Percentiles rank a stretch among this genome's conserved stretches.
Evolutionary conservation across 2,329 filamentous ascomycete genomes (phyloP).

Genomic region (Fusarium camptoceras): DNA sequence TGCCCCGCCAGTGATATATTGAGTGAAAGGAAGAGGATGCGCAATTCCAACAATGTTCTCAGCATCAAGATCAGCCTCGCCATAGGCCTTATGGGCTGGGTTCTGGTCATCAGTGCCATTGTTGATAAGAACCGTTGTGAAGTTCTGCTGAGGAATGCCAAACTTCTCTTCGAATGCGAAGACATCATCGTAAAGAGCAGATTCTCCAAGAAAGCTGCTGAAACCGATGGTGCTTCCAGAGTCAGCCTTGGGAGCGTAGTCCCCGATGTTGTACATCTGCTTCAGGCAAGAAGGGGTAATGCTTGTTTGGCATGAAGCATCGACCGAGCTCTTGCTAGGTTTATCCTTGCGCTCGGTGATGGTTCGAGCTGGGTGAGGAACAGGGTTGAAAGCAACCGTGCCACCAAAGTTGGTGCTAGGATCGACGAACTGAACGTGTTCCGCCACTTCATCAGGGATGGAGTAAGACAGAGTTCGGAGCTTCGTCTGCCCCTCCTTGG

Average conservation of each 20-base stretch:
- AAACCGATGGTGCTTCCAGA: slow-evolving; percentile 33
- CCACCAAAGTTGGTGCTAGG: slow-evolving; percentile 35
- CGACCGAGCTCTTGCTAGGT: slow-evolving; percentile 23
- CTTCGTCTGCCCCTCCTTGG: slow-evolving; percentile 25
- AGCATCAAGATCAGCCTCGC: slow-evolving; percentile 27
- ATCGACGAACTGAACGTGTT: slow-evolving; percentile 29
- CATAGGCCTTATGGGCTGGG: neutral
- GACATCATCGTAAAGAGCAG: slow-evolving; percentile 26
- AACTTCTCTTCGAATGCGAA: slow-evolving; percentile 30
- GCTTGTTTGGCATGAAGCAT: slow-evolving; percentile 34
- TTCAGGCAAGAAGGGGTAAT: slow-evolving; percentile 31
- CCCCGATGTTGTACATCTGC: slow-evolving; percentile 32
- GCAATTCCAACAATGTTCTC: slow-evolving; percentile 34
- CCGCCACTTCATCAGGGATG: slow-evolving; percentile 8
- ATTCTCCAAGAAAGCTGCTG: slow-evolving; percentile 28
- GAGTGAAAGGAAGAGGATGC: slow-evolving; percentile 29
- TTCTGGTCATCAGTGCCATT: slow-evolving; percentile 30
- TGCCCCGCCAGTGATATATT: slow-evolving; percentile 33
- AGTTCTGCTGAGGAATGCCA: slow-evolving; percentile 28
- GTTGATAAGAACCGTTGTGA: slow-evolving; percentile 22
- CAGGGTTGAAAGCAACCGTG: slow-evolving; percentile 21
- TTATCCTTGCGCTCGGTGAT: neutral
- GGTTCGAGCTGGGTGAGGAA: slow-evolving; percentile 19
- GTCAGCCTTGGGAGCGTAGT: slow-evolving; percentile 19
- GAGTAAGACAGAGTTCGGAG: slow-evolving; percentile 32